These are phyloP conservation scores for Vigna trinervia DNA, from an alignment of 306 rosid genomes.

Conservation along the genomic window DNA sequence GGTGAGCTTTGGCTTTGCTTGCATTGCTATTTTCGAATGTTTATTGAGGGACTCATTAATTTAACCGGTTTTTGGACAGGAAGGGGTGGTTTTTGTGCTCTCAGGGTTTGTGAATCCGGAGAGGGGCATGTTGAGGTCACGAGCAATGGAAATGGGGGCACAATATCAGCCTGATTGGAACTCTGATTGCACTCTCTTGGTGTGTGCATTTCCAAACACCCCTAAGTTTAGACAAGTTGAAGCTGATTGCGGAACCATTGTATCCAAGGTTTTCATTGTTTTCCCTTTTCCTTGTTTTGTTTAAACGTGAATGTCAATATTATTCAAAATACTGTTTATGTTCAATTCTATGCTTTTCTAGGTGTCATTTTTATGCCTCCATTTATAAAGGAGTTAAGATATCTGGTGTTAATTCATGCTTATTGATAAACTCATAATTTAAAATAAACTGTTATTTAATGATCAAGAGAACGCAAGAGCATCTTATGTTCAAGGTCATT, in stretches of 20 bases:
- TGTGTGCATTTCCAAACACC: constrained; percentile 91
- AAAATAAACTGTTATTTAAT: constrained; percentile 4
- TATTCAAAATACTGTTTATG: neutral
- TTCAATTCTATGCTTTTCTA: neutral
- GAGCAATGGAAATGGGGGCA: constrained; percentile 95
- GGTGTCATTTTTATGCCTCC: neutral
- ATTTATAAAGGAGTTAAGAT: neutral
- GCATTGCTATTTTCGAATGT: constrained; percentile 24
- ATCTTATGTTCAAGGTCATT: constrained; percentile 11
- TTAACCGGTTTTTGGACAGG: constrained; percentile 59
- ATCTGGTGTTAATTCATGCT: constrained; percentile 20
- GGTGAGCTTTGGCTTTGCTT: constrained; percentile 53
- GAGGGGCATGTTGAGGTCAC: constrained; percentile 82
- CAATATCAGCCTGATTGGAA: constrained; percentile 89
- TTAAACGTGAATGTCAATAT: neutral
- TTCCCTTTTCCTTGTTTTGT: constrained; percentile 29
- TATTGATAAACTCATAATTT: neutral
- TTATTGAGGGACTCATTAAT: neutral
- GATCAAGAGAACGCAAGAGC: neutral
- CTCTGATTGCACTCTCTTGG: constrained; percentile 80
- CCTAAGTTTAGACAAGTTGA: constrained; percentile 93
- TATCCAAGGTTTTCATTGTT: constrained; percentile 77
- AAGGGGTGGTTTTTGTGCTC: constrained; percentile 88
- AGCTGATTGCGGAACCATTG: constrained; percentile 88
- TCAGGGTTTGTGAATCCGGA: constrained; percentile 97